phyloP scores from a whole-genome alignment of 2,329 filamentous ascomycete species.

The Aspergillus vadensis region DNA sequence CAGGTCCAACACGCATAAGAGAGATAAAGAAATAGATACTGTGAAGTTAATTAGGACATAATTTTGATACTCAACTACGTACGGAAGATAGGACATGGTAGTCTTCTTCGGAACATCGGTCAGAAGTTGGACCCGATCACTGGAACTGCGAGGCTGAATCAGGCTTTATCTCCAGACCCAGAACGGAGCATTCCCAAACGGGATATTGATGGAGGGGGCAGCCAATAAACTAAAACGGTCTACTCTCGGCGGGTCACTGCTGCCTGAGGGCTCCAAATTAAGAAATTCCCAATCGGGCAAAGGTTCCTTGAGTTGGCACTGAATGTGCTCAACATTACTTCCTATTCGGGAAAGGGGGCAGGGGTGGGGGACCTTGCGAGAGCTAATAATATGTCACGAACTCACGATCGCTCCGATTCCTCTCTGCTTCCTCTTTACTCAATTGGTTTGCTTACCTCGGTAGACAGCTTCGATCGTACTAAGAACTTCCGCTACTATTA shows the following conservation, averaged over 20 bases:
- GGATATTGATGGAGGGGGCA: constrained; percentile 2
- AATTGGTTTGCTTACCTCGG: neutral
- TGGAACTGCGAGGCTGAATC: constrained; percentile 1
- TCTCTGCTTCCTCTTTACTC: too few species aligned
- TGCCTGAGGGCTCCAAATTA: constrained; percentile 20
- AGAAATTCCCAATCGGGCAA: constrained; percentile 10
- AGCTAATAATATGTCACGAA: constrained; percentile 20
- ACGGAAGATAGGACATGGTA: neutral
- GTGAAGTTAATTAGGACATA: too few species aligned
- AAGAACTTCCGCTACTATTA: neutral
- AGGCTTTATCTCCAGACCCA: constrained; percentile 11
- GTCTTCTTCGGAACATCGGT: neutral
- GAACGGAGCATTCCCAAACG: constrained; percentile 9
- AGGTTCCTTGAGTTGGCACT: constrained; percentile 10
- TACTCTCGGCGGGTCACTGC: neutral
- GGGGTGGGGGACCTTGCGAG: constrained; percentile 3
- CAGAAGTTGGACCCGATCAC: constrained; percentile 5
- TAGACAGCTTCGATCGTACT: too few species aligned
- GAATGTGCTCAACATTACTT: constrained; percentile 6
- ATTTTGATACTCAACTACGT: neutral
- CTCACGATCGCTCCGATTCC: constrained; percentile 14
- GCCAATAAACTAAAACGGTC: neutral
- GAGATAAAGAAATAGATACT: too few species aligned
- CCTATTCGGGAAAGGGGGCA: constrained; percentile 14
- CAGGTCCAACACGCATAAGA: too few species aligned